Conservation (phyloP, 23 red algal genomes). For the Gracilaria vermiculophylla region DNA sequence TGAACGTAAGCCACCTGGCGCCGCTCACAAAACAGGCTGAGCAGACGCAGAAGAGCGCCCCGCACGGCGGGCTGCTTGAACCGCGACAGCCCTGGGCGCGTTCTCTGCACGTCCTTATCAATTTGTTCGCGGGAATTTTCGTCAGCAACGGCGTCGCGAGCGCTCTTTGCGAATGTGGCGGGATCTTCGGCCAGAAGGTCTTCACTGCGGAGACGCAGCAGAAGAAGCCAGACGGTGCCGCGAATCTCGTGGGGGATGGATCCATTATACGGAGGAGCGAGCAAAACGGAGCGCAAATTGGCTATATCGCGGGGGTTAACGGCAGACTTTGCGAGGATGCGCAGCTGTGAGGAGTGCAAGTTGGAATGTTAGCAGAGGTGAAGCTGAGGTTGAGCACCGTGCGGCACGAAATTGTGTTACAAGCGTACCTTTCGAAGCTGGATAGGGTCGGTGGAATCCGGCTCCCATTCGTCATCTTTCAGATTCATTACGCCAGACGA, state of each 20-base stretch:
- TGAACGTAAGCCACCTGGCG: constrained; percentile 87
- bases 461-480: constrained; percentile 76
- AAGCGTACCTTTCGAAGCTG: constrained; percentile 72
- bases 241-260: constrained; percentile 75
- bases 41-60: constrained; percentile 53
- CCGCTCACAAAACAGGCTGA: constrained; percentile 90
- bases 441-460: constrained; percentile 60
- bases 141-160: constrained; percentile 64
- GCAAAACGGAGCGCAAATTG: constrained; percentile 51
- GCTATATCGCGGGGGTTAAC: constrained; percentile 63
- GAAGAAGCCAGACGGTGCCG: constrained; percentile 71
- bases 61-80: constrained; percentile 79
- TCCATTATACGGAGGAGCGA: constrained; percentile 45
- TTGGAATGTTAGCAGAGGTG: constrained; percentile 1
- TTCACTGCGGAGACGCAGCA: constrained; percentile 69
- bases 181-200: constrained; percentile 71
- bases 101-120: constrained; percentile 84
- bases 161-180: constrained; percentile 58
- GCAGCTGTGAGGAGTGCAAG: constrained; percentile 14
- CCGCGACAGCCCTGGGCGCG: constrained; percentile 61
- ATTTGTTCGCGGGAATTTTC: constrained; percentile 82
- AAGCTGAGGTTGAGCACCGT: neutral
- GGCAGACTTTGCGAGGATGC: constrained; percentile 41
- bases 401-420: neutral
- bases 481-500: constrained; percentile 45